phyloP scores from a whole-genome alignment of 73 alveolate species.

The Paramecium tetraurelia region DNA sequence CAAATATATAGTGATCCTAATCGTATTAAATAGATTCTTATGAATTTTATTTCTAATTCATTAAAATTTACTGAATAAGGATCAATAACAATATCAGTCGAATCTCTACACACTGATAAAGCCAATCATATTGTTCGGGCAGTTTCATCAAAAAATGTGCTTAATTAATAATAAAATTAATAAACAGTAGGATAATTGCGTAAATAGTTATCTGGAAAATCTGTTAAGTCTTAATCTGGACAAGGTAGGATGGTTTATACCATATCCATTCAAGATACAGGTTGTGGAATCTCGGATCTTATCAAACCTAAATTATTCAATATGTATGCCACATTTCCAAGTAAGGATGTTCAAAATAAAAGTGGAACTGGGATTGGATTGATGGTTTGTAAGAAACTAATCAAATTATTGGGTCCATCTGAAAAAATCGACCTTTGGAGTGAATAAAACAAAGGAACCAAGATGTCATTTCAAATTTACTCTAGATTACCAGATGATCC shows the following conservation, averaged over 20 bases:
- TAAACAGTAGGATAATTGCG: background rate
- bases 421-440: constrained; percentile 37
- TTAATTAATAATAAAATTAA: background rate
- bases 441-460: constrained; percentile 54
- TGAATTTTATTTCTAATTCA: constrained; percentile 68
- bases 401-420: constrained; percentile 52
- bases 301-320: constrained; percentile 58
- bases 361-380: constrained; percentile 60
- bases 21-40: constrained; percentile 62
- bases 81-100: constrained; percentile 10
- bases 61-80: constrained; percentile 68
- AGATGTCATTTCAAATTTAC: constrained; percentile 44
- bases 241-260: background rate
- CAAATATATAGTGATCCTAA: constrained; percentile 54
- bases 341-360: constrained; percentile 34
- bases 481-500: constrained; percentile 13
- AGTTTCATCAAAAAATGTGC: background rate
- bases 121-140: background rate
- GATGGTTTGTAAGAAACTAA: constrained; percentile 49
- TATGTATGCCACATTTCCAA: constrained; percentile 53
- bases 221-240: background rate
- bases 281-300: constrained; percentile 56
- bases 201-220: background rate
- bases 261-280: constrained; percentile 59
- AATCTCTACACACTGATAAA: background rate